Base-by-base conservation (phyloP, 345 rosid species). In the Punica granatum region DNA sequence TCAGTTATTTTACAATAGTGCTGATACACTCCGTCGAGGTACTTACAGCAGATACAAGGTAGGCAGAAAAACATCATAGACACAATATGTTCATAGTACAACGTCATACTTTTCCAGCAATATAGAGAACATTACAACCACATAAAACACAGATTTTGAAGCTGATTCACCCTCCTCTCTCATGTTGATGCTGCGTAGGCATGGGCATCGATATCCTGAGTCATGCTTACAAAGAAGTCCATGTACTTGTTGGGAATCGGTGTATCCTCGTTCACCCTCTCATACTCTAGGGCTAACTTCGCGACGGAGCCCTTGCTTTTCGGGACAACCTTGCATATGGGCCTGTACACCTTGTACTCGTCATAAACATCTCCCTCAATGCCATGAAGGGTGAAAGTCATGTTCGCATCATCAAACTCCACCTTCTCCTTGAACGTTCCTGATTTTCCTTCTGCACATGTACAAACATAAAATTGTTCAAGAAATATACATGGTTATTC, bases 301-400 rank as follows among this genome's bases (percentile, higher is more conserved):
- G 70, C 70, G 21, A 37, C 18, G 46, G 56, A 13, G 18, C 76
- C 76, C 1, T 63, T 14, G 3, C 39, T 66, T 31, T 67, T 64
- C 0, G 75, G 67, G 21, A 35, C 33, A 2, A 39, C 36, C 58
- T 72, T 56, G 66, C 54, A 64, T 3, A 5, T 58, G 0, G 43
- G n/a, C 42, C 30, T 68, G 60, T 67, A 76, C 9, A 67, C 68
- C 63, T 72, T 76, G 64, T 76, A 76, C 3, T 26, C 1, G 44
- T 72, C 42, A 62, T 61, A 26, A 10, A 69, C 35, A n/a, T 76
- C 73, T 7, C 79, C 79, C 39, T 72, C 76, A 19, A 72, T 43
- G 6, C 70, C 73, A 14, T 3, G 66, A 3, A 72, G 42, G 32
- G 48, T 72, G 16, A 72, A 46, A 15, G 19, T 34, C 70, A 53